Conservation (phyloP, 2,329 filamentous ascomycete species). For the Fusarium euwallaceae region DNA sequence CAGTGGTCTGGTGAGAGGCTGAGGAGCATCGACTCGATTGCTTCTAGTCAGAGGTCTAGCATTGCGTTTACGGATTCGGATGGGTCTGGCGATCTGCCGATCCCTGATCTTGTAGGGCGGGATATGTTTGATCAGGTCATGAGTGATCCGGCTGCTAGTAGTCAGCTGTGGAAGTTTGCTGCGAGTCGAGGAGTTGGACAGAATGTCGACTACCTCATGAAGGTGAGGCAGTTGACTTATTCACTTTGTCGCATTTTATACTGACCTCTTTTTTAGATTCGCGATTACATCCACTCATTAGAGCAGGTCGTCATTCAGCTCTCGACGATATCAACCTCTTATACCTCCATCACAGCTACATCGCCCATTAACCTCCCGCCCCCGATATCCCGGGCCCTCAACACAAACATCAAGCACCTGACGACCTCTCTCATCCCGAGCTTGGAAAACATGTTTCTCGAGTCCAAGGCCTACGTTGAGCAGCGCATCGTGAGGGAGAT, state of each 20-base stretch:
- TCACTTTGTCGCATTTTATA: not conserved
- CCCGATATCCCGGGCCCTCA: slow-evolving; percentile 56
- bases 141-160: slow-evolving; percentile 60
- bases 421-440: slow-evolving; percentile 60
- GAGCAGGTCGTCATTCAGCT: slow-evolving; percentile 58
- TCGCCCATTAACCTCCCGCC: slow-evolving; percentile 58
- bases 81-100: slow-evolving; percentile 44
- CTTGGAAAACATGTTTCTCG: slow-evolving; percentile 59
- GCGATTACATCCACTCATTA: slow-evolving; percentile 60
- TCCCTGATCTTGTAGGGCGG: slow-evolving; percentile 62
- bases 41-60: slow-evolving; percentile 46
- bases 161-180: slow-evolving; percentile 64
- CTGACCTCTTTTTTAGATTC: slow-evolving; percentile 47
- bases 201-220: slow-evolving; percentile 65
- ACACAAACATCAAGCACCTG: slow-evolving; percentile 61
- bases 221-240: slow-evolving; percentile 49
- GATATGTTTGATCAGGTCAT: slow-evolving; percentile 66
- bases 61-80: slow-evolving; percentile 46
- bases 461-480: slow-evolving; percentile 60
- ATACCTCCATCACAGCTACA: slow-evolving; percentile 58
- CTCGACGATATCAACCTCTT: slow-evolving; percentile 57
- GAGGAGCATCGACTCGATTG: slow-evolving; percentile 46
- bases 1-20: slow-evolving; percentile 41
- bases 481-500: slow-evolving; percentile 59
- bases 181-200: slow-evolving; percentile 60